Conservation (phyloP, 495 filamentous ascomycete genomes). For the Apiosordaria backusii region DNA sequence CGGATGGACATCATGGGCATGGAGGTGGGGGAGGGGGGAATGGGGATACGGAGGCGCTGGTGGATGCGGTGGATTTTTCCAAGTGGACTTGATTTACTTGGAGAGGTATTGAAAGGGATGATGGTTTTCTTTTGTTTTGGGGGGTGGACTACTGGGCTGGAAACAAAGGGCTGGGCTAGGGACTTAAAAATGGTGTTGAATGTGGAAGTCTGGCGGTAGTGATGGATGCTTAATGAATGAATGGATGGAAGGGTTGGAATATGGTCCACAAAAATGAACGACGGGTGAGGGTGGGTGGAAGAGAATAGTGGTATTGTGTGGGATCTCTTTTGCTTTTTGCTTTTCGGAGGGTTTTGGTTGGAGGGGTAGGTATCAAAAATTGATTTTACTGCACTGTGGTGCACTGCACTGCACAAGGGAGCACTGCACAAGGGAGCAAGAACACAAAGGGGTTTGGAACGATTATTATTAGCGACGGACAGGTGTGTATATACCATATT, state of each 20-base stretch:
- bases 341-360: background rate
- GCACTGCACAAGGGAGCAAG: too few relatives aligned
- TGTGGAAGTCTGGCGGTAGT: too few relatives aligned
- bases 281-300: background rate
- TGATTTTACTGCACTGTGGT: background rate
- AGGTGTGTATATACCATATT: too few relatives aligned
- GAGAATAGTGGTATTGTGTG: too few relatives aligned
- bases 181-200: too few relatives aligned
- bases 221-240: too few relatives aligned
- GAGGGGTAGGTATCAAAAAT: background rate
- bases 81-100: constrained; percentile 57
- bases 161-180: background rate
- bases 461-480: too few relatives aligned
- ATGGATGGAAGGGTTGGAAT: too few relatives aligned
- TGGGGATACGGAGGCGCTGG: constrained; percentile 44
- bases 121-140: background rate
- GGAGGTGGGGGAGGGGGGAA: constrained; percentile 5
- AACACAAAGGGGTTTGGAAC: too few relatives aligned
- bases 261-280: background rate
- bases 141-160: background rate
- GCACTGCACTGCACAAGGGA: too few relatives aligned
- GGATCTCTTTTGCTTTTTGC: background rate
- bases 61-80: constrained; percentile 59
- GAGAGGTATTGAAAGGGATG: background rate
- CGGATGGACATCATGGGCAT: background rate